Evolutionary conservation across 306 rosid genomes (phyloP).

Genomic region (Glycine latifolia): DNA sequence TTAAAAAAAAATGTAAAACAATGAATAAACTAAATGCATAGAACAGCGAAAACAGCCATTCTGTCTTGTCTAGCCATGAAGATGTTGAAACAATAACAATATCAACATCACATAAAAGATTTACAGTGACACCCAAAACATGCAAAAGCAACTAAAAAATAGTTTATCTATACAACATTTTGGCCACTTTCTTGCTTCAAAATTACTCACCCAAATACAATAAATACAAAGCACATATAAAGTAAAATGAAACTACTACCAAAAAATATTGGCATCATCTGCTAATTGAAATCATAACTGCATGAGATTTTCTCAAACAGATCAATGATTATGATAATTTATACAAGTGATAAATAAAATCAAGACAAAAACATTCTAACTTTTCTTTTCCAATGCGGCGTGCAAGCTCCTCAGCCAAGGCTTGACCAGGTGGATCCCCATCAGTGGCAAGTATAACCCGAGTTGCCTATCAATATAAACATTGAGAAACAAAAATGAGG

Average conservation of each 20-base stretch:
- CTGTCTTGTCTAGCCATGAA: constrained; percentile 19
- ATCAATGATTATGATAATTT: constrained; percentile 25
- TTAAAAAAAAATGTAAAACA: not conserved
- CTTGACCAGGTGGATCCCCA: constrained; percentile 96
- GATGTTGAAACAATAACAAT: constrained; percentile 4
- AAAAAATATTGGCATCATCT: constrained; percentile 15
- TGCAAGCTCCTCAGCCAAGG: constrained; percentile 98
- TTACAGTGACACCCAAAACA: constrained; percentile 19
- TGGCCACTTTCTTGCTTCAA: not conserved
- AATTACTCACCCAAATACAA: not conserved
- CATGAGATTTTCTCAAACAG: constrained; percentile 26
- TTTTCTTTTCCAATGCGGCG: constrained; percentile 96
- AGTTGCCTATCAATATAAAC: constrained; percentile 68
- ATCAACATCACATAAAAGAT: not conserved
- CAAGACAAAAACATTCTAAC: constrained; percentile 51
- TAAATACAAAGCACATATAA: not conserved
- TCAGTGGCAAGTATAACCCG: constrained; percentile 95
- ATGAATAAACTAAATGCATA: constrained; percentile 5
- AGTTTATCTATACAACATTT: constrained; percentile 8
- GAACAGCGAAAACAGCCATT: constrained; percentile 32
- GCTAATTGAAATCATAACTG: not conserved
- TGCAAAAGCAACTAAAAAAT: constrained; percentile 8
- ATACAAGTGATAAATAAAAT: not conserved
- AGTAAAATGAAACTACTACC: constrained; percentile 18
- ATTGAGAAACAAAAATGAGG: constrained; percentile 35